Percentiles rank a stretch among this genome's conserved stretches.
These are phyloP conservation scores for Rubia tinctorum DNA, from an alignment of 305 asterid genomes.

Conservation along the genomic window DNA sequence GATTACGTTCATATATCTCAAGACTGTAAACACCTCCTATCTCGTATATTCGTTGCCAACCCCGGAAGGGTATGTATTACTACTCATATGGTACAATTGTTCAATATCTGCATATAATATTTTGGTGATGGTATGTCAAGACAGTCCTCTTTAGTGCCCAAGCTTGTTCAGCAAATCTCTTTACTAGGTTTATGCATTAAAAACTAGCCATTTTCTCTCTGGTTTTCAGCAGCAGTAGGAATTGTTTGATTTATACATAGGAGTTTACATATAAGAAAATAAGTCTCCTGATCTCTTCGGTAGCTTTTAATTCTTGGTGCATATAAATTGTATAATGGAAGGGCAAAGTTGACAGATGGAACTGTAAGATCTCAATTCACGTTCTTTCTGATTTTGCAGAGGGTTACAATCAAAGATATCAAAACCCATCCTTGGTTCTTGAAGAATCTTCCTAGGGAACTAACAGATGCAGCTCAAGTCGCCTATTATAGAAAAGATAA, in stretches of 20 bases:
- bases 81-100: neutral
- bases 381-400: conserved; percentile 41
- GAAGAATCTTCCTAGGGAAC: conserved; percentile 90
- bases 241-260: neutral
- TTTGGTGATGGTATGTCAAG: neutral
- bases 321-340: neutral
- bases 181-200: neutral
- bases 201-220: neutral
- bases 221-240: neutral
- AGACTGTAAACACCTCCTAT: conserved; percentile 91
- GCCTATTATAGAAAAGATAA: conserved; percentile 67
- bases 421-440: conserved; percentile 94
- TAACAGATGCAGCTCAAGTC: conserved; percentile 84
- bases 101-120: neutral
- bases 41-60: conserved; percentile 89
- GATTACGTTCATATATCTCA: conserved; percentile 93
- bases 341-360: neutral
- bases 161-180: neutral
- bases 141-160: neutral
- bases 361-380: neutral
- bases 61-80: conserved; percentile 58
- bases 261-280: neutral
- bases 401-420: conserved; percentile 77
- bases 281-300: neutral
- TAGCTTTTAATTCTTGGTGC: neutral